Evolutionary conservation across 129 eudicot genomes (phyloP), one percentile per base, ranked within the genome.

Genomic region (Flaveria robusta): DNA sequence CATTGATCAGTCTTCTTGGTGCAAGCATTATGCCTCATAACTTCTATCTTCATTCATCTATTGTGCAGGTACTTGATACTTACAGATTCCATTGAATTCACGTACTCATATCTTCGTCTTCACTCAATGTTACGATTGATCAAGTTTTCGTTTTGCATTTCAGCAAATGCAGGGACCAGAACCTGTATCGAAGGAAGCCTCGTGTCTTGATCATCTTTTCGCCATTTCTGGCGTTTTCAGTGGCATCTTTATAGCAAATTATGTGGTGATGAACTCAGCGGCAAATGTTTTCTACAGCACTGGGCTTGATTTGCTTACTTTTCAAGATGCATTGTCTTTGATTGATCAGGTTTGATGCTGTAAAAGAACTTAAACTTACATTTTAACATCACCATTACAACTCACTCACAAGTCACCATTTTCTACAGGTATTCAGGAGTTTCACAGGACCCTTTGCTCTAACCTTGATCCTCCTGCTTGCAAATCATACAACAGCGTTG

Each of bases 1-100:
- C 86, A 4, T 69, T 90, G 73, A 87, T 90, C 85, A 81, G 93
- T 85, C 91, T 93, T 70, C 97, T 93, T 65, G 98, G 98, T 80
- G 89, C 98, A 71, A 90, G 85, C 81, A 83, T 93, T n/a, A 90
- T 90, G 97, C 98, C 98, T 79, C 98, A 93, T 87, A 90, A 90
- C 67, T 87, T 93, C 69, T 93, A 88, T 82, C 97, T 93, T 67
- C 97, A 93, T 84, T 93, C 98, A 47, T 87, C 98, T 75, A 68
- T 93, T 71, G 93, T 87, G 63, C 92, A 90, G 98, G 98, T 93
- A 56, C 13, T 26, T 68, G 22, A 47, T 11, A 47, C 60, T 42
- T 24, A 37, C 34, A 39, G 50, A 45, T 64, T 2, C 34, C 15
- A 9, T 9, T 37, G 43, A 23, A 47, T 13, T 10, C 43, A 2